A percentile compares a stretch with the other conserved stretches of the same genome.
phyloP scores from a whole-genome alignment of 345 rosid species.

The Ceriops zippeliana region DNA sequence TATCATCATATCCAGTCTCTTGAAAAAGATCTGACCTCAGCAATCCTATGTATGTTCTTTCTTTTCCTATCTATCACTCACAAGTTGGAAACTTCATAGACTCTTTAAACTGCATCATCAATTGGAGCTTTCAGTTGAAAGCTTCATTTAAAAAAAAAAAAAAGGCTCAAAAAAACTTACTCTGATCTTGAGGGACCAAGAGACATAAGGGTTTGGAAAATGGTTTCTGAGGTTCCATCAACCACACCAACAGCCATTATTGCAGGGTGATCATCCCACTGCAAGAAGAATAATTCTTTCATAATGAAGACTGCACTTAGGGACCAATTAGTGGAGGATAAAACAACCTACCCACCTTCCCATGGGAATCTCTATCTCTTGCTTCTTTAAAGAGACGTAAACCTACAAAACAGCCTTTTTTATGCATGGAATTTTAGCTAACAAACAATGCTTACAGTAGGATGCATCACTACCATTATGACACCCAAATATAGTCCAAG shows the following conservation, averaged over 20 bases:
- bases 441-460: constrained; percentile 5
- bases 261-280: constrained; percentile 99
- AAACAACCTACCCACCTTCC: constrained; percentile 49
- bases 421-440: constrained; percentile 9
- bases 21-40: too few species aligned
- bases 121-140: background rate
- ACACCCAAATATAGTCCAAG: constrained; percentile 95
- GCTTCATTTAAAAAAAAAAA: background rate
- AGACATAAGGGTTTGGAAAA: constrained; percentile 90
- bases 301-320: constrained; percentile 2
- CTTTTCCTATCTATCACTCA: too few species aligned
- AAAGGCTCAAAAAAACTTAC: constrained; percentile 39
- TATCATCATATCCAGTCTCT: too few species aligned
- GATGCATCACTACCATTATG: constrained; percentile 60
- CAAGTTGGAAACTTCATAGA: background rate
- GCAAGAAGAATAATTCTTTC: constrained; percentile 7
- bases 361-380: constrained; percentile 70
- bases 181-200: constrained; percentile 96
- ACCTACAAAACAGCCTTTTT: constrained; percentile 45
- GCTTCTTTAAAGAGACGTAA: constrained; percentile 90
- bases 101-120: background rate
- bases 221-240: constrained; percentile 89
- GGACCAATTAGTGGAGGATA: constrained; percentile 8
- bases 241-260: constrained; percentile 95
- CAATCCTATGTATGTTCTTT: too few species aligned